A percentile compares a stretch with the other conserved stretches of the same genome.
Evolutionary conservation across 2,329 filamentous ascomycete species (phyloP).

Genomic region (Rhynchosporium graminicola): DNA sequence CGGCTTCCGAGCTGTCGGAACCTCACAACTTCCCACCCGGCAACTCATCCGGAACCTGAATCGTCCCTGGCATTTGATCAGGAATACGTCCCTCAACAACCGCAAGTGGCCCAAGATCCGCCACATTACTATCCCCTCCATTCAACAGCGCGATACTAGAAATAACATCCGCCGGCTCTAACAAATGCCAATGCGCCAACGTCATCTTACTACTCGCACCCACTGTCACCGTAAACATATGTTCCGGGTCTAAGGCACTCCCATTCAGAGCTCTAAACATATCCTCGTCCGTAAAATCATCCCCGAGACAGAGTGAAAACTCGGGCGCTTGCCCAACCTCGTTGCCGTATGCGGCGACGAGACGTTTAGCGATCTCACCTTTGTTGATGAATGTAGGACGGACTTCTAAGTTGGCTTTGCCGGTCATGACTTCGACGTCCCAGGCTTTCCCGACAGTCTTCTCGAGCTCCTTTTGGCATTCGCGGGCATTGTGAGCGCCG

Average conservation of each 20-base stretch:
- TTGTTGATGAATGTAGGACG: constrained; percentile 98
- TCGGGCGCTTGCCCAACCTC: constrained; percentile 63
- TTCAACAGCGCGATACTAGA: constrained; percentile 59
- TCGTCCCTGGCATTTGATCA: constrained; percentile 30
- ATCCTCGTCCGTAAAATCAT: constrained; percentile 98
- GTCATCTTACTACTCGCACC: constrained; percentile 92
- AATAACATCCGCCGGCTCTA: constrained; percentile 87
- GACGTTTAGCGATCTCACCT: constrained; percentile 85
- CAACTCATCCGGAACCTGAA: constrained; percentile 29
- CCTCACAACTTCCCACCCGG: constrained; percentile 28
- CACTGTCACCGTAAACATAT: constrained; percentile 88
- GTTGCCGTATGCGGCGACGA: constrained; percentile 70
- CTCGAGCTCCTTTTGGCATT: constrained; percentile 82
- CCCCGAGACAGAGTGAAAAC: constrained; percentile 88
- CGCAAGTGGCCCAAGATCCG: constrained; percentile 35
- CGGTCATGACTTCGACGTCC: constrained; percentile 95
- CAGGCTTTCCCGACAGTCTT: constrained; percentile 73
- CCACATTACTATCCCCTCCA: constrained; percentile 32
- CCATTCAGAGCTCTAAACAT: constrained; percentile 81
- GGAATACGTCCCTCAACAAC: constrained; percentile 37
- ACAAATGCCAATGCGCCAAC: constrained; percentile 83
- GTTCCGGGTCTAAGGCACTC: constrained; percentile 56
- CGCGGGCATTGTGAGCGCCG: constrained; percentile 74
- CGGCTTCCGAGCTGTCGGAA: too few species aligned
- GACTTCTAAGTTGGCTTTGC: constrained; percentile 96